phyloP scores from a whole-genome alignment of 306 rosid species.

The Malus asiatica region DNA sequence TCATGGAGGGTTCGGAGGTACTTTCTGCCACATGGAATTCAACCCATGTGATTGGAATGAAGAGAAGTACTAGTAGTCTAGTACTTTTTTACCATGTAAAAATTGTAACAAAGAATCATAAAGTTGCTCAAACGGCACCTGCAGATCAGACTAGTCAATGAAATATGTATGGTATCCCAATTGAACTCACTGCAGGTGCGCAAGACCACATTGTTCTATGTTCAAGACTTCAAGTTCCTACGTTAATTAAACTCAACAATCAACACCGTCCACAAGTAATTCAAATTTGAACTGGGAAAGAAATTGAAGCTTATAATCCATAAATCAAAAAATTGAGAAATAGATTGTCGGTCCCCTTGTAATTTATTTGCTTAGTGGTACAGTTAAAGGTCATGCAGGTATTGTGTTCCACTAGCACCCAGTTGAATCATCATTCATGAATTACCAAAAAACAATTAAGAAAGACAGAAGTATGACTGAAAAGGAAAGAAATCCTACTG shows the following conservation, averaged over 20 bases:
- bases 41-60: slow-evolving; percentile 22
- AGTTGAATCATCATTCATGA: not conserved
- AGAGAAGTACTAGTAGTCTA: not conserved
- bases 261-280: not conserved
- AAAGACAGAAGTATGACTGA: not conserved
- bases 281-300: not conserved
- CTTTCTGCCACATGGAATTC: slow-evolving; percentile 29
- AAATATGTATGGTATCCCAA: not conserved
- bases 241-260: not conserved
- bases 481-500: not conserved
- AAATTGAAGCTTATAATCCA: not conserved
- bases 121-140: not conserved
- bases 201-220: slow-evolving; percentile 1
- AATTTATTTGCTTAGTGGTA: not conserved
- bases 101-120: not conserved
- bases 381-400: not conserved
- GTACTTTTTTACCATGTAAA: not conserved
- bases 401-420: not conserved
- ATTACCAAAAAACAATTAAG: not conserved
- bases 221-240: slow-evolving; percentile 20
- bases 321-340: not conserved
- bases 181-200: slow-evolving; percentile 17
- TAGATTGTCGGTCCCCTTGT: not conserved
- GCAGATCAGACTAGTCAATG: not conserved
- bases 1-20: slow-evolving; percentile 23